phyloP scores from a whole-genome alignment of 805 yeast genomes.

The Candida montana region DNA sequence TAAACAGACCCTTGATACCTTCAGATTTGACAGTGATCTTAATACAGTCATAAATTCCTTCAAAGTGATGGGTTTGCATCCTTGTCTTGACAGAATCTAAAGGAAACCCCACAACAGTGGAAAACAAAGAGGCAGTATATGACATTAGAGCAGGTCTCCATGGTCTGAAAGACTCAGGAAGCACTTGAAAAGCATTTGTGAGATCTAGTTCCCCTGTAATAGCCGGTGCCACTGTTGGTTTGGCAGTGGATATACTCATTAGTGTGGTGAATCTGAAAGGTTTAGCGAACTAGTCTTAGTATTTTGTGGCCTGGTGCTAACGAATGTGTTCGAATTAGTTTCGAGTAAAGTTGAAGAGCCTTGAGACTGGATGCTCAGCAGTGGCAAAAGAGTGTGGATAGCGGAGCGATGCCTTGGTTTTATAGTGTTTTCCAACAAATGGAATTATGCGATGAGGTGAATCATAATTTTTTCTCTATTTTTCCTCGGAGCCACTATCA shows the following conservation, averaged over 20 bases:
- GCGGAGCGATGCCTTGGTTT: too few relatives aligned
- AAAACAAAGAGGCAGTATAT: conserved; percentile 53
- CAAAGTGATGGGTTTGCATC: conserved; percentile 72
- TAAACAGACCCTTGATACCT: conserved; percentile 64
- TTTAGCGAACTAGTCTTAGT: too few relatives aligned
- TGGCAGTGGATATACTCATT: conserved; percentile 8
- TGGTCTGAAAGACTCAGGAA: conserved; percentile 45
- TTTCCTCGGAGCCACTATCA: background rate
- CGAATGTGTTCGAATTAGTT: too few relatives aligned
- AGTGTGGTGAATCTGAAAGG: too few relatives aligned
- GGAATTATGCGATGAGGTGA: background rate
- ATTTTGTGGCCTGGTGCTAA: too few relatives aligned
- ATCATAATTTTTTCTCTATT: background rate
- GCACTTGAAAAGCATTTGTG: conserved; percentile 38
- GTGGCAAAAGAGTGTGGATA: too few relatives aligned
- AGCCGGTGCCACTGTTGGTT: conserved; percentile 38
- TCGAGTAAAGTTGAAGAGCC: too few relatives aligned
- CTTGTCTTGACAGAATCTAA: conserved; percentile 83
- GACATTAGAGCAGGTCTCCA: conserved; percentile 58
- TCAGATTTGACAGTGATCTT: conserved; percentile 49
- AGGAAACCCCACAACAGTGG: conserved; percentile 77
- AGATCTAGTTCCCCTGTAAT: conserved; percentile 51
- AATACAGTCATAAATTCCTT: conserved; percentile 53
- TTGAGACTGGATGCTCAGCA: too few relatives aligned
- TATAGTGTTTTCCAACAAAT: too few relatives aligned